A percentile compares a stretch with the other conserved stretches of the same genome.
phyloP scores from a whole-genome alignment of 768 basidiomycete genomes.

The Pseudohyphozyma bogoriensis region DNA sequence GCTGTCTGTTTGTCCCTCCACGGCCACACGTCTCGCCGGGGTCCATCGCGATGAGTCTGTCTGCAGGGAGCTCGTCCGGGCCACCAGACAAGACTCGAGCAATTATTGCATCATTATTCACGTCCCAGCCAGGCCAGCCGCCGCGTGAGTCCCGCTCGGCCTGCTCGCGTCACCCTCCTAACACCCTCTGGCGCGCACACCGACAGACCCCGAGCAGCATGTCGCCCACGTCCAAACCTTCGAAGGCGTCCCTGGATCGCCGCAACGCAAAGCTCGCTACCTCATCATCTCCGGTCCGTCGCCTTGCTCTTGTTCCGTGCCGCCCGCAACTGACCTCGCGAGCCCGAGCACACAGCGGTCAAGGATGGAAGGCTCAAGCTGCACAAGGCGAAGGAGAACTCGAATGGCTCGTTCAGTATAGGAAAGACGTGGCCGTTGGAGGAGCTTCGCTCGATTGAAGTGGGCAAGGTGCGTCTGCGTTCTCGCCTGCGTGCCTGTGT shows the following conservation, averaged over 20 bases:
- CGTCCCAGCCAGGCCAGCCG: conserved; percentile 2
- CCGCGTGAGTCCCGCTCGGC: conserved; percentile 1
- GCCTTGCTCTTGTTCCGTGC: background rate
- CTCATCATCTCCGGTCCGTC: conserved; percentile 24
- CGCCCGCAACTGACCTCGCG: background rate
- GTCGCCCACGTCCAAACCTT: conserved; percentile 23
- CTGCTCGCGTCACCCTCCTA: background rate
- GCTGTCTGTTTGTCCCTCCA: too few species aligned
- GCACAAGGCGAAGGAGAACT: conserved; percentile 94
- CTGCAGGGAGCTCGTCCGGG: too few species aligned
- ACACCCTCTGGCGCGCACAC: background rate
- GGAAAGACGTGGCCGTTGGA: conserved; percentile 89
- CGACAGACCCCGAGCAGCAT: conserved; percentile 16
- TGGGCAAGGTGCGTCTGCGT: conserved; percentile 50
- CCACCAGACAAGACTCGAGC: conserved; percentile 18
- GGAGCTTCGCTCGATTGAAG: conserved; percentile 71
- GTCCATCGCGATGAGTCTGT: too few species aligned
- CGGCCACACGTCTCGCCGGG: too few species aligned
- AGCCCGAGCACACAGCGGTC: conserved; percentile 42
- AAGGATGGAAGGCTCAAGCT: conserved; percentile 57
- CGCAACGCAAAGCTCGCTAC: conserved; percentile 19
- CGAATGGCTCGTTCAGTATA: conserved; percentile 86
- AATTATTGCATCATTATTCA: conserved; percentile 18
- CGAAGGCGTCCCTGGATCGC: conserved; percentile 10
- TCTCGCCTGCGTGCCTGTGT: too few species aligned